Evolutionary conservation across 2,329 filamentous ascomycete genomes (phyloP).

Genomic region (Byssochlamys sp.): DNA sequence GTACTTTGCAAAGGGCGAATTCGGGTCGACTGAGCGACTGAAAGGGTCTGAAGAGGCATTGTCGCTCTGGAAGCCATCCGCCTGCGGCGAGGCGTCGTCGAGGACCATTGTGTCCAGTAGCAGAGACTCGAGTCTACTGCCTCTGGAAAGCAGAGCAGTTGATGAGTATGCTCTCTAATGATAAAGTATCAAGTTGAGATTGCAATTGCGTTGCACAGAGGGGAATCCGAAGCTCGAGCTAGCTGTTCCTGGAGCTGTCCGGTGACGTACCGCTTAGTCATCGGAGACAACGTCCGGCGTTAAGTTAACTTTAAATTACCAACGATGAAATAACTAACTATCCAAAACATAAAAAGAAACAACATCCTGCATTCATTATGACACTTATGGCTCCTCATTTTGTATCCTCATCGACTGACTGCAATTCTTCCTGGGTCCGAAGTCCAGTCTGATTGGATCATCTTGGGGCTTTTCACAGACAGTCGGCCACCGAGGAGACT

Average conservation of each 20-base stretch:
- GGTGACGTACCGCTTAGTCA: conserved; percentile 1
- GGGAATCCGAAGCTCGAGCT: not conserved
- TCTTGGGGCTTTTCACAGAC: not conserved
- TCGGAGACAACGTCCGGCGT: not conserved
- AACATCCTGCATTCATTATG: too few species aligned
- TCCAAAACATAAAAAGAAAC: too few species aligned
- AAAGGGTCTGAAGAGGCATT: not conserved
- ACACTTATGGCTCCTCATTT: too few species aligned
- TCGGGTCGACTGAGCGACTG: not conserved
- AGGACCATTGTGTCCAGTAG: conserved; percentile 14
- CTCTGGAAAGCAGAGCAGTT: too few species aligned
- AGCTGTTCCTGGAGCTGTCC: not conserved
- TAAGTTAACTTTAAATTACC: too few species aligned
- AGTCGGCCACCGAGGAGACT: not conserved
- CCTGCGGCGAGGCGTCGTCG: conserved; percentile 15
- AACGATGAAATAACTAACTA: not conserved
- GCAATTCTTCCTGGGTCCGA: too few species aligned
- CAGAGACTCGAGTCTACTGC: not conserved
- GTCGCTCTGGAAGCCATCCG: conserved; percentile 1
- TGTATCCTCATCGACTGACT: too few species aligned
- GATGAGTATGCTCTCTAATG: too few species aligned
- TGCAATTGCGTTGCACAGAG: not conserved
- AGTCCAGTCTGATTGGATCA: too few species aligned
- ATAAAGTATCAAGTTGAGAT: not conserved
- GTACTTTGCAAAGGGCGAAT: conserved; percentile 9